Base-by-base conservation (phyloP, 768 basidiomycete genomes). In the Boletus subparvulus region DNA sequence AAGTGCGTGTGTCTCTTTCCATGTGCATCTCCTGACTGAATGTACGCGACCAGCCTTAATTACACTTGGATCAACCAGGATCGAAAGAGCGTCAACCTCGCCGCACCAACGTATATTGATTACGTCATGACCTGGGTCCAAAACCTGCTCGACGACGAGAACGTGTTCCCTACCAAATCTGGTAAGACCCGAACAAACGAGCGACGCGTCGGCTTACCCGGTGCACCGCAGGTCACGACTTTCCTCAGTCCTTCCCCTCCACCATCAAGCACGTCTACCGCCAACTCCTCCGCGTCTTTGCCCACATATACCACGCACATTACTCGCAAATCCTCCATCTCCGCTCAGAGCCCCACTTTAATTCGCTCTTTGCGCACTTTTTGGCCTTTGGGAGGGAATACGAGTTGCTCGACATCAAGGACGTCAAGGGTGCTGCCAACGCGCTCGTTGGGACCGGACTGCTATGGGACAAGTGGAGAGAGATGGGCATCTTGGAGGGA, bases 61-160 rank as follows among this genome's bases (percentile, higher is more conserved):
- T 98, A 97, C 74, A 87, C 87, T 1, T 98, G 96, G 96, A 87
- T 90, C 56, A 95, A 92, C 67, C 89, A 92, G 65, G 90, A 87
- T 66, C 90, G 94, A 56, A 92, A 93, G 69, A 87, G 88, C 58
- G 87, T 94, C 26, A 79, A 88, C 61, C 80, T 98, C 0, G 87
- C 96, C 1, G 96, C 96, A 14, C 94, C 96, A 7, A 95, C 92
- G 1, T 98, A 98, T 73, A 93, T 98, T 65, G 96, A 98, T 78
- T 96, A 92, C 61, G 96, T 98, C 65, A 94, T 98, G 89, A 93
- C 94, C 5, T 94, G 93, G 79, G 84, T 97, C 28, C 96, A 98
- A 72, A 94, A 91, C 68, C 80, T 96, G 28, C 79, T 98, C 33
- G 92, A 98, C 64, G 95, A 98, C 76, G 94, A 98, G 66, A 87